These are phyloP conservation scores for Termitomyces eurrhizus DNA, from an alignment of 768 basidiomycete genomes.

Conservation along the genomic window DNA sequence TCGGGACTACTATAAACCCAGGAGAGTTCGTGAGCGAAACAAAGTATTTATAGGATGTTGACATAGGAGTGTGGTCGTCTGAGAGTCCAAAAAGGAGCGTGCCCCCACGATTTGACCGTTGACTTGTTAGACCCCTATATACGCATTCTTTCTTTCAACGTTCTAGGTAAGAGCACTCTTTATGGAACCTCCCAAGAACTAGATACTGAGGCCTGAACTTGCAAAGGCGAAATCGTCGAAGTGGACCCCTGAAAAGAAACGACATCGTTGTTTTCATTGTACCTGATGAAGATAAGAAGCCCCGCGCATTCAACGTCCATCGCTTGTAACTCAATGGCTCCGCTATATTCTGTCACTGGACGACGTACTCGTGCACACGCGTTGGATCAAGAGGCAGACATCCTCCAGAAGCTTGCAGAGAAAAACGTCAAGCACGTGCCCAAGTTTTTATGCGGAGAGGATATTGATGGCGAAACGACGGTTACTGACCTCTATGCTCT, in stretches of 20 bases:
- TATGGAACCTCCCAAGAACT: too few species aligned
- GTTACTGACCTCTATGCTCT: conserved; percentile 8
- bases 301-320: conserved; percentile 3
- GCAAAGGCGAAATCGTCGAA: not conserved
- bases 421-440: conserved; percentile 19
- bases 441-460: conserved; percentile 22
- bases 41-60: too few species aligned
- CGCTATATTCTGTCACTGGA: conserved; percentile 12
- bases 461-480: conserved; percentile 21
- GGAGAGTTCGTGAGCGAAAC: not conserved
- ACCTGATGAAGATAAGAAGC: not conserved
- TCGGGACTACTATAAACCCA: conserved; percentile 43
- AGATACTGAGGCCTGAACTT: too few species aligned
- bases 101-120: too few species aligned
- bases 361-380: not conserved
- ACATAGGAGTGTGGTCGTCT: too few species aligned
- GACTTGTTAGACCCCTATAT: too few species aligned
- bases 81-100: too few species aligned
- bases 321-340: conserved; percentile 13
- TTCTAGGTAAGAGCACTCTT: too few species aligned
- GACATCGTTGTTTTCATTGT: conserved; percentile 10
- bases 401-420: conserved; percentile 11
- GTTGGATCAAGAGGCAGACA: conserved; percentile 15
- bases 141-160: too few species aligned
- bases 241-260: not conserved